Evolutionary conservation across 331 rosid species (phyloP).

Genomic region (Stylosanthes scabra): DNA sequence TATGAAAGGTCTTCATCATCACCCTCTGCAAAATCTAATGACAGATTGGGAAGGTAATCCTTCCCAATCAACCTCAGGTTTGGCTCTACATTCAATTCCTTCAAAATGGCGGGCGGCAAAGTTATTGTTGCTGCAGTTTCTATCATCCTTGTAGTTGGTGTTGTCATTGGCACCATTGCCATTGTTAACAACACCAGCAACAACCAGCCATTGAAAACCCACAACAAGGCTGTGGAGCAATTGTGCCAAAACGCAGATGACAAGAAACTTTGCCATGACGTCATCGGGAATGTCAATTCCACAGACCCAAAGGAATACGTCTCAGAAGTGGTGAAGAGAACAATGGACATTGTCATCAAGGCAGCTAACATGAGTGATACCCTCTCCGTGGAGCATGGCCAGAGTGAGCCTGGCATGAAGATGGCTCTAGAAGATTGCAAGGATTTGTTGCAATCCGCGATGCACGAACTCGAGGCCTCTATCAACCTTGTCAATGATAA

Average conservation of each 20-base stretch:
- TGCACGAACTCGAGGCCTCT: slow-evolving; percentile 40
- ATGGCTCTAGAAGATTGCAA: slow-evolving; percentile 62
- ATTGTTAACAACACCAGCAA: background rate
- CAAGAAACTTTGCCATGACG: slow-evolving; percentile 41
- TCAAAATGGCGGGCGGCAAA: slow-evolving; percentile 17
- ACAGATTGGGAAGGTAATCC: too few species aligned
- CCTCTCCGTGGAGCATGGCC: slow-evolving; percentile 27
- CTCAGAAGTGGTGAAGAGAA: slow-evolving; percentile 29
- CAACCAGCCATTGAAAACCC: background rate
- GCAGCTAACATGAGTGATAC: slow-evolving; percentile 54
- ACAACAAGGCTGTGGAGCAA: slow-evolving; percentile 24
- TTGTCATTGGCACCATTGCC: slow-evolving; percentile 44
- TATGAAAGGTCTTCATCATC: too few species aligned
- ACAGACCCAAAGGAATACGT: slow-evolving; percentile 49
- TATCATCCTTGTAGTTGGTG: slow-evolving; percentile 54
- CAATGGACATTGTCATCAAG: slow-evolving; percentile 41
- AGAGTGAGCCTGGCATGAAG: slow-evolving; percentile 20
- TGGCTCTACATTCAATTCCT: background rate
- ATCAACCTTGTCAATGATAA: slow-evolving; percentile 24
- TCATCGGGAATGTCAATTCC: slow-evolving; percentile 18
- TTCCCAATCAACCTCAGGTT: background rate
- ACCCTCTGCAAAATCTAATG: too few species aligned
- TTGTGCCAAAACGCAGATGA: slow-evolving; percentile 41
- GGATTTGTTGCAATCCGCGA: slow-evolving; percentile 48
- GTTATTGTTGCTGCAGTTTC: slow-evolving; percentile 24